These are phyloP conservation scores for Panellus pusillus DNA, from an alignment of 768 basidiomycete genomes.

Conservation along the genomic window DNA sequence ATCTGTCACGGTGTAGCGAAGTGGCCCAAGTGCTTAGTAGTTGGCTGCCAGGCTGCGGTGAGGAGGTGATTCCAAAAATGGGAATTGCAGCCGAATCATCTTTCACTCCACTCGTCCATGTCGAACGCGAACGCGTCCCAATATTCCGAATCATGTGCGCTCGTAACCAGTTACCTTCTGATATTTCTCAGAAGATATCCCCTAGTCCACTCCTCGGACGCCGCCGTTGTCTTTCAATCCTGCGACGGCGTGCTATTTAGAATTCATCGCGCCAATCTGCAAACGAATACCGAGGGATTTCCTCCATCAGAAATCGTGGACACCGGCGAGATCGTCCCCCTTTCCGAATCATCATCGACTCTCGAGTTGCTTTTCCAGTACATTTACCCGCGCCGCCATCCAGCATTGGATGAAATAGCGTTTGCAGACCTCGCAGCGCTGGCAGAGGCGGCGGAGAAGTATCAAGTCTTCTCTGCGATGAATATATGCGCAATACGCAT, in stretches of 20 bases:
- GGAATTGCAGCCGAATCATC: no score
- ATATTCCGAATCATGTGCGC: slow-evolving; percentile 6
- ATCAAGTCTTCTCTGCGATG: slow-evolving; percentile 30
- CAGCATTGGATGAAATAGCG: slow-evolving; percentile 18
- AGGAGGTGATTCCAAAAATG: no score
- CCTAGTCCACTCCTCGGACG: slow-evolving; percentile 21
- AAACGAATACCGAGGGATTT: slow-evolving; percentile 25
- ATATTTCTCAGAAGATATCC: no score
- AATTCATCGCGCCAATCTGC: slow-evolving; percentile 26
- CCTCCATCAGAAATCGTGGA: slow-evolving; percentile 24
- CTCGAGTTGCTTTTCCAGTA: slow-evolving; percentile 31
- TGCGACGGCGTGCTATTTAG: slow-evolving; percentile 24
- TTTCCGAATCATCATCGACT: slow-evolving; percentile 24
- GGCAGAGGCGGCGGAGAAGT: slow-evolving; percentile 35
- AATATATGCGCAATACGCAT: slow-evolving; percentile 29
- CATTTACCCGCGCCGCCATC: slow-evolving; percentile 27
- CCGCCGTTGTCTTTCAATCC: slow-evolving; percentile 26
- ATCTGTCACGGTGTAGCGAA: no score
- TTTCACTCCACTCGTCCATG: no score
- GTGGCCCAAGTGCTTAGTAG: no score
- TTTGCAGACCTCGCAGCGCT: slow-evolving; percentile 21
- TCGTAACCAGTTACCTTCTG: background rate
- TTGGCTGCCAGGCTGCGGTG: no score
- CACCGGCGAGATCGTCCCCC: slow-evolving; percentile 20
- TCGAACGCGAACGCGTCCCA: background rate